Conservation (phyloP, 345 rosid species). For the Lenwebbia sp. region DNA sequence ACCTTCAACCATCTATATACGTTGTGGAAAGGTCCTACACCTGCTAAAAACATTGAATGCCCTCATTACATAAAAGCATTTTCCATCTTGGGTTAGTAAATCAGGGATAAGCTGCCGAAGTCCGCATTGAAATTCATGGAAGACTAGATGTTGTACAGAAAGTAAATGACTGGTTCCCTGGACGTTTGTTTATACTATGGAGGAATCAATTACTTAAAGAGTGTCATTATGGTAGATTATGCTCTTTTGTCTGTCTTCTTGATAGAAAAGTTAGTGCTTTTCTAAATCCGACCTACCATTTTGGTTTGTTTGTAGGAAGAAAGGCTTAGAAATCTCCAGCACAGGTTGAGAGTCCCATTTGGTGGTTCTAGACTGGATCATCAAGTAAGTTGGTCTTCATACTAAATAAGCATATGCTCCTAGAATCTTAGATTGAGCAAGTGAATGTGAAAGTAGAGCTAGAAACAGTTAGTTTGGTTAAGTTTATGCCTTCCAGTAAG, state of each 20-base stretch:
- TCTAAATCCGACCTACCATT: background rate
- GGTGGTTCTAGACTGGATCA: conserved; percentile 75
- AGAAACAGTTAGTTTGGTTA: background rate
- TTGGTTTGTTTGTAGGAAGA: conserved; percentile 40
- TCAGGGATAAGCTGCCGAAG: background rate
- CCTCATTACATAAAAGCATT: background rate
- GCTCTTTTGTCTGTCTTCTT: background rate
- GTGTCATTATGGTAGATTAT: background rate
- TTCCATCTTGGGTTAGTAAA: no score
- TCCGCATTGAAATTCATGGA: background rate
- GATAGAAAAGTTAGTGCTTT: background rate
- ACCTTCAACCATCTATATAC: no score
- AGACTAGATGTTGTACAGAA: background rate
- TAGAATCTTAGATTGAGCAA: background rate
- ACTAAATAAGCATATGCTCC: background rate
- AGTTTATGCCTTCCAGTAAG: background rate
- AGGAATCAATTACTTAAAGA: background rate
- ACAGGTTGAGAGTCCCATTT: conserved; percentile 64
- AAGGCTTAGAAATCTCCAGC: conserved; percentile 58
- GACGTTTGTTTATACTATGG: background rate
- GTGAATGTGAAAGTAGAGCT: background rate
- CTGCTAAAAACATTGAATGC: background rate
- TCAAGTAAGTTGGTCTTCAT: conserved; percentile 42
- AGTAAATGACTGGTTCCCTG: background rate
- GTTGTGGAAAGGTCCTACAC: background rate